Base-by-base conservation (phyloP, 495 filamentous ascomycete genomes). In the Polyplosphaeria fusca region DNA sequence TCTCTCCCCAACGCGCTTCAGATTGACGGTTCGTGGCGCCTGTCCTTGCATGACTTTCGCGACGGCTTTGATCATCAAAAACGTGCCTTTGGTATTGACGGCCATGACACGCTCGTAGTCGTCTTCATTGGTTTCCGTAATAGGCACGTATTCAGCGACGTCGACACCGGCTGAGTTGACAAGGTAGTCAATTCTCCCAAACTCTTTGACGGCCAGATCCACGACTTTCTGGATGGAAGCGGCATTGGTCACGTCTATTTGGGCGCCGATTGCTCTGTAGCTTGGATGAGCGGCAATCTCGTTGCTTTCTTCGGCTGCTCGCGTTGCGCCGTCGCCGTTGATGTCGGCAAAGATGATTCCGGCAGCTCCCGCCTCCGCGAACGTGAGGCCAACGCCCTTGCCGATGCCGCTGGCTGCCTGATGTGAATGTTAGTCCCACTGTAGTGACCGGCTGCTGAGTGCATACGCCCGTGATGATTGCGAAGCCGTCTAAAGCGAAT, bases 171-270 rank as follows among this genome's bases (percentile, higher is more conserved):
- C 59, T 38, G n/a, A 13, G 18, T 62, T 44, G 4, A 57, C 59
- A 9, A 47, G 12, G 44, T 57, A 62, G 22, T 62, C 59, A 25
- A 62, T 47, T n/a, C 45, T 44, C 22, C 59, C 59, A 40, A 51
- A 52, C 27, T 51, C 52, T 11, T 47, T 38, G 11, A 57, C 1
- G 14, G 53, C 42, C 5, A 37, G 2, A 0, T 49, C 43, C 19
- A 49, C 37, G 42, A 61, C 24, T 12, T 3, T 4, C 23, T 46
- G 16, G 2, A 50, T 25, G 20, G 2, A 18, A 1, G 22, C 0
- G 4, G 12, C 26, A 22, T 46, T 19, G 11, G 41, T 39, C 1
- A 55, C 19, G 19, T 55, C 52, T 5, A 55, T 32, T 2, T 11
- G 2, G 19, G 24, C 0, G 2, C 5, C 40, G 14, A 46, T 3